A percentile compares a stretch with the other conserved stretches of the same genome.
Evolutionary conservation across 768 basidiomycete species (phyloP).

Genomic region (Trametes elegans): DNA sequence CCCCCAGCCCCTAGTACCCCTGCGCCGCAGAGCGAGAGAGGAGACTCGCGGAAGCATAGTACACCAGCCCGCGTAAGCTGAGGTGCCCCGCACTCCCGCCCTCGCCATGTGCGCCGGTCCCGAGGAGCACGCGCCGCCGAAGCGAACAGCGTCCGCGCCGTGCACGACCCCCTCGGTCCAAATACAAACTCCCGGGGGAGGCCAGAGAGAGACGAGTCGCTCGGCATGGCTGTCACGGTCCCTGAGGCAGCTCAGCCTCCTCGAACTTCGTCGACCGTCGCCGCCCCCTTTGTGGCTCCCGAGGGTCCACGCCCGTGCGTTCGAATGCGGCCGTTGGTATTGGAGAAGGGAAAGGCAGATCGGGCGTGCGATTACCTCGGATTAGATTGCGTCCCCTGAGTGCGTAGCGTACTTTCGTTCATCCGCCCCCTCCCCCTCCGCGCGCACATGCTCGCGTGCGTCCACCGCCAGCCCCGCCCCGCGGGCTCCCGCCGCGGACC

Average conservation of each 20-base stretch:
- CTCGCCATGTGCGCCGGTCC: conserved; percentile 11
- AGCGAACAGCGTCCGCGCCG: not conserved
- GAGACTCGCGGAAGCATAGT: conserved; percentile 8
- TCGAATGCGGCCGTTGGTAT: no score
- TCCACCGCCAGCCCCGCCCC: no score
- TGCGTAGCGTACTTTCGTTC: conserved; percentile 11
- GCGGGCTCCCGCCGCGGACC: no score
- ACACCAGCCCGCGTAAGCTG: not conserved
- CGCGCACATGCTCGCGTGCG: no score
- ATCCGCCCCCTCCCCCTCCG: not conserved
- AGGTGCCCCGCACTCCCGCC: not conserved
- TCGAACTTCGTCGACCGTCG: not conserved
- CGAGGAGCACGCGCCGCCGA: not conserved
- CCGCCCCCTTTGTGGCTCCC: not conserved
- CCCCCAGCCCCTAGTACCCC: no score
- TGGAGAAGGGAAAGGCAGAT: not conserved
- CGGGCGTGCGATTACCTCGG: not conserved
- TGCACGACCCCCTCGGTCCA: not conserved
- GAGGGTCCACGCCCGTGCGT: no score
- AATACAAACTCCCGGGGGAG: not conserved
- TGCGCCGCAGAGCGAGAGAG: no score
- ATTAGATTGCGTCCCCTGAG: conserved; percentile 14
- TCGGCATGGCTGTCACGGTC: not conserved
- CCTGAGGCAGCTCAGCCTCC: not conserved
- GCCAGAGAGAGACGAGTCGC: no score